Evolutionary conservation across 2,329 filamentous ascomycete species (phyloP).

Genomic region (Fusarium gaditjirri): DNA sequence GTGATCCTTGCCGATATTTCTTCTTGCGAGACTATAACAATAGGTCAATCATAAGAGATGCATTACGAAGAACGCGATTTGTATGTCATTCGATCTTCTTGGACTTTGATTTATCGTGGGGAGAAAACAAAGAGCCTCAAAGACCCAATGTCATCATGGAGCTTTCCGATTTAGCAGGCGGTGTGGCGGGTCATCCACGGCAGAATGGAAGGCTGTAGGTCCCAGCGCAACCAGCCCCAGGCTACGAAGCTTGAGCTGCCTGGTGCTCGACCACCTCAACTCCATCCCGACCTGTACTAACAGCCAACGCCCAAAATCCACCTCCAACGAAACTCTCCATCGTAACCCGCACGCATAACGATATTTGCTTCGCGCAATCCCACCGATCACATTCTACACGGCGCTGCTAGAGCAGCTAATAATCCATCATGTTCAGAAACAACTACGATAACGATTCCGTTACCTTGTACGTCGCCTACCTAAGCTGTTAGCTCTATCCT

Average conservation of each 20-base stretch:
- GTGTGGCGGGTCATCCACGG: conserved; percentile 42
- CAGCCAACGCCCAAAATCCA: conserved; percentile 34
- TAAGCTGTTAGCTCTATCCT: conserved; percentile 34
- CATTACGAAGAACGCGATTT: neutral
- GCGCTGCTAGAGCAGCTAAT: conserved; percentile 39
- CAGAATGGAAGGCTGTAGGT: conserved; percentile 21
- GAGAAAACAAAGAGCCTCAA: neutral
- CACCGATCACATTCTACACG: conserved; percentile 19
- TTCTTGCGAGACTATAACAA: too few species aligned
- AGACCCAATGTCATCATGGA: conserved; percentile 22
- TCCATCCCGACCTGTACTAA: conserved; percentile 34
- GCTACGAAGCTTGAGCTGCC: conserved; percentile 54
- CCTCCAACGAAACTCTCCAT: conserved; percentile 30
- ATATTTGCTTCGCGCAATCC: neutral
- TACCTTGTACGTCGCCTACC: conserved; percentile 80
- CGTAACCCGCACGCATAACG: conserved; percentile 23
- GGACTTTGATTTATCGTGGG: neutral
- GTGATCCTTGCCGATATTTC: neutral
- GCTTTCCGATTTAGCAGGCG: conserved; percentile 36
- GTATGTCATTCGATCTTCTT: neutral
- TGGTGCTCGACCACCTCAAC: conserved; percentile 43
- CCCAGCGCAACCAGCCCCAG: conserved; percentile 43
- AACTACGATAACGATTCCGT: conserved; percentile 99
- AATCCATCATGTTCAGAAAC: conserved; percentile 88
- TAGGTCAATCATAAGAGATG: too few species aligned